Evolutionary conservation across 768 basidiomycete species (phyloP).

Genomic region (Termitomyces eurrhizus): DNA sequence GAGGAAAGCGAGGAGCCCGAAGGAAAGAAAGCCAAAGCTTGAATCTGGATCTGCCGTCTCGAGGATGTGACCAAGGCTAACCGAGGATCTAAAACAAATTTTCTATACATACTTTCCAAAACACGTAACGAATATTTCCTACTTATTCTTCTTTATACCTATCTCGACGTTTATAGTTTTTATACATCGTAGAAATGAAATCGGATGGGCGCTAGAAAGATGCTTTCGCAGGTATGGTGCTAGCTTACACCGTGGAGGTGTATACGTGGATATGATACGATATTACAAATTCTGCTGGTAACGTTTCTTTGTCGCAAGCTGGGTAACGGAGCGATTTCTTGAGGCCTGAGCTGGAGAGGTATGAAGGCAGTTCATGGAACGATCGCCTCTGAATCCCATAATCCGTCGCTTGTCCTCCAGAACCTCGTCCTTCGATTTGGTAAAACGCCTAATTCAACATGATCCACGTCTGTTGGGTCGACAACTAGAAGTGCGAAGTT

Average conservation of each 20-base stretch:
- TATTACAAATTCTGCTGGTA: not conserved
- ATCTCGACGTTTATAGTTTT: constrained; percentile 7
- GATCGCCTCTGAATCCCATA: constrained; percentile 58
- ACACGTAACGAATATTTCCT: constrained; percentile 8
- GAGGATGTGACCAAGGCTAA: not conserved
- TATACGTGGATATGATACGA: not conserved
- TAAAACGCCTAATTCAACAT: constrained; percentile 51
- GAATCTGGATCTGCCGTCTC: constrained; percentile 1
- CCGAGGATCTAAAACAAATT: not conserved
- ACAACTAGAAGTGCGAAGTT: constrained; percentile 74
- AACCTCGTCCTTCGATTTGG: constrained; percentile 62
- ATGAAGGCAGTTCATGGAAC: constrained; percentile 45
- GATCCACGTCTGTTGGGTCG: constrained; percentile 69
- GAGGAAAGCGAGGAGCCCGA: constrained; percentile 27
- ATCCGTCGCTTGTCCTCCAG: constrained; percentile 34
- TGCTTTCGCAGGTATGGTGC: not conserved
- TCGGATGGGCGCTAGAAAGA: not conserved
- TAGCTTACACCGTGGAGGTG: not conserved
- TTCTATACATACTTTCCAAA: constrained; percentile 6
- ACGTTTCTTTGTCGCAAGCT: not conserved
- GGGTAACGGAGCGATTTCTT: not conserved
- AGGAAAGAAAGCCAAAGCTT: constrained; percentile 39
- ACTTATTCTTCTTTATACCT: constrained; percentile 22
- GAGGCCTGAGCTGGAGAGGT: not conserved
- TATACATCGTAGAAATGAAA: constrained; percentile 14